Base-by-base conservation (phyloP, 257 asterid species). In the Przewalskia tangutica region DNA sequence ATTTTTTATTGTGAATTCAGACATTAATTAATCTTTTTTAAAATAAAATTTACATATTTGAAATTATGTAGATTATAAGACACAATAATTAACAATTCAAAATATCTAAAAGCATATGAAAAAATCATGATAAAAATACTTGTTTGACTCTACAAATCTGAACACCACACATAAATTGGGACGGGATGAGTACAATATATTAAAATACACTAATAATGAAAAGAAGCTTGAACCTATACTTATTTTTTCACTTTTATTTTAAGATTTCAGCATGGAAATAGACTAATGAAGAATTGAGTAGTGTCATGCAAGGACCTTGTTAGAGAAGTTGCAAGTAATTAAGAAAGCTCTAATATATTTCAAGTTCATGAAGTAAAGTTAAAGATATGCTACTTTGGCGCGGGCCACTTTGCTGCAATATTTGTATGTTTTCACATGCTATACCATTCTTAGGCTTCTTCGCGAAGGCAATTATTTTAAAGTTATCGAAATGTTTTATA, bases 351-450 rank as follows among this genome's bases (percentile, higher is more conserved):
- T 71, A 46, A 20, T 44, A 0, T 18, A 71, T 6, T 73, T 48
- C 20, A 44, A 73, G 60, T 20, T 46, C 23, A 8, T 73, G 60
- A 48, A 73, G 79, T 73, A 68, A n/a, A 58, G 58, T 56, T 23
- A 65, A 73, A 73, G 60, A 73, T 20, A 48, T 48, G 60, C 13
- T 12, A 50, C 58, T 73, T 17, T 23, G 42, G 44, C 40, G 44
- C 40, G 44, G 20, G 13, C 44, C 60, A 48, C 44, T 73, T 48
- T 73, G 44, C 42, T 73, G 79, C 42, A 44, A 18, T 46, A 23
- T 48, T 12, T 13, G n/a, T 56, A 48, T 48, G 38, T 17, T 34
- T 66, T 85, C 84, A 83, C 83, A 70, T 85, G 88, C 36, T 44
- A 53, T 50, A 23, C 82, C 70, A 48, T 68, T 46, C 79, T 82